phyloP scores from a whole-genome alignment of 768 basidiomycete species.

The Tulasnella sp. region DNA sequence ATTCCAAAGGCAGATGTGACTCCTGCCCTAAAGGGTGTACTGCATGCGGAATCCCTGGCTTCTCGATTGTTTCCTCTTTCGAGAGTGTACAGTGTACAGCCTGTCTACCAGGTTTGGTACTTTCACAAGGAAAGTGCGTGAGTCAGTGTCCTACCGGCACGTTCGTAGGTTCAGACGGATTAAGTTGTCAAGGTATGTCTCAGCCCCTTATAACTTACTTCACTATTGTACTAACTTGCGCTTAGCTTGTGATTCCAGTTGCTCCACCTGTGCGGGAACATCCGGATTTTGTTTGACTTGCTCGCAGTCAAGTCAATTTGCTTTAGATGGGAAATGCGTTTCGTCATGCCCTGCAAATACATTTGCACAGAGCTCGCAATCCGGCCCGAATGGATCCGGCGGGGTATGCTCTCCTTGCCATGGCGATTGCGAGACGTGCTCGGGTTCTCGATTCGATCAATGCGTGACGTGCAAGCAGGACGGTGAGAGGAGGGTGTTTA shows the following conservation, averaged over 20 bases:
- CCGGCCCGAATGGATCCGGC: constrained; percentile 27
- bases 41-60: constrained; percentile 59
- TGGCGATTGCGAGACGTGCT: constrained; percentile 74
- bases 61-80: constrained; percentile 52
- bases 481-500: constrained; percentile 59
- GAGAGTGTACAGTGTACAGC: constrained; percentile 57
- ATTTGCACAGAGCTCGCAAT: constrained; percentile 30
- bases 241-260: constrained; percentile 57
- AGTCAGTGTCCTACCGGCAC: constrained; percentile 57
- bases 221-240: neutral
- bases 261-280: constrained; percentile 54
- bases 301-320: constrained; percentile 42
- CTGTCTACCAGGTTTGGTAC: constrained; percentile 63
- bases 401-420: constrained; percentile 66
- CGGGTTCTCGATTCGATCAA: constrained; percentile 63
- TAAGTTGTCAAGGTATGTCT: constrained; percentile 58
- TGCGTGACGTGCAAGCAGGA: constrained; percentile 57
- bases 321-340: constrained; percentile 61
- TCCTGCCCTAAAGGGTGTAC: constrained; percentile 77
- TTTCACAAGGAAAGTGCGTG: constrained; percentile 59
- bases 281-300: constrained; percentile 66
- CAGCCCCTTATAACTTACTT: constrained; percentile 8
- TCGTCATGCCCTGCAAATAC: constrained; percentile 59
- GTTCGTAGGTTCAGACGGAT: constrained; percentile 52
- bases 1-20: constrained; percentile 71